Conservation (phyloP, 495 filamentous ascomycete genomes). For the Penicillium lagena region DNA sequence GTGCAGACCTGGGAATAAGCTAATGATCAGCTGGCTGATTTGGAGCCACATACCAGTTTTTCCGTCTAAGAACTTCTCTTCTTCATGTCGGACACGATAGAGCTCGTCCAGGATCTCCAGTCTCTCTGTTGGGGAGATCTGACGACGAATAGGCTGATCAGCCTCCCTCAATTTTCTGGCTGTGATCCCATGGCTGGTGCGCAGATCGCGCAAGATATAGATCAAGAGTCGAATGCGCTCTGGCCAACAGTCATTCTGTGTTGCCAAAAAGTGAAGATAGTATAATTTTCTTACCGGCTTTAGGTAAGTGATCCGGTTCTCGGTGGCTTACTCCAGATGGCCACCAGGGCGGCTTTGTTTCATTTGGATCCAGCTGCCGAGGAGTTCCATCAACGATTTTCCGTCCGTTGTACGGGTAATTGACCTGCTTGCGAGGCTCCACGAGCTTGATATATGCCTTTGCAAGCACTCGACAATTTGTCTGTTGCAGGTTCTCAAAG, state of each 20-base stretch:
- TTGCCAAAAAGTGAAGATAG: not conserved
- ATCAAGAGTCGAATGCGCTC: constrained; percentile 55
- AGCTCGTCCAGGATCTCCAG: constrained; percentile 52
- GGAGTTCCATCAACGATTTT: constrained; percentile 28
- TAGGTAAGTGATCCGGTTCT: constrained; percentile 75
- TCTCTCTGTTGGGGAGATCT: constrained; percentile 30
- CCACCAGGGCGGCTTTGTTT: constrained; percentile 69
- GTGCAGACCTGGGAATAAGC: not conserved
- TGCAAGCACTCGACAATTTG: constrained; percentile 57
- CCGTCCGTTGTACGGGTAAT: constrained; percentile 68
- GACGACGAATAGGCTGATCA: constrained; percentile 37
- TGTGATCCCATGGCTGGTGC: constrained; percentile 29
- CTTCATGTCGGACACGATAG: constrained; percentile 55
- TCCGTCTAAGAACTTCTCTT: constrained; percentile 53
- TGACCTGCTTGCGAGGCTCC: constrained; percentile 78
- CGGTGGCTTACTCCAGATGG: constrained; percentile 58
- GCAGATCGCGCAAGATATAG: constrained; percentile 49
- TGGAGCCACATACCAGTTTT: constrained; percentile 43
- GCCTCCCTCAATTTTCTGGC: constrained; percentile 30
- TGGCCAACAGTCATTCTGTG: constrained; percentile 12
- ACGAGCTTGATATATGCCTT: constrained; percentile 78
- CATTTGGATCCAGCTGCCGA: constrained; percentile 31
- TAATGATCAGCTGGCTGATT: not conserved
- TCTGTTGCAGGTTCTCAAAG: constrained; percentile 66
- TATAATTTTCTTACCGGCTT: constrained; percentile 45